Percentiles rank a stretch among this genome's conserved stretches.
Evolutionary conservation across 768 basidiomycete genomes (phyloP).

Genomic region (Termitomyces heimii): DNA sequence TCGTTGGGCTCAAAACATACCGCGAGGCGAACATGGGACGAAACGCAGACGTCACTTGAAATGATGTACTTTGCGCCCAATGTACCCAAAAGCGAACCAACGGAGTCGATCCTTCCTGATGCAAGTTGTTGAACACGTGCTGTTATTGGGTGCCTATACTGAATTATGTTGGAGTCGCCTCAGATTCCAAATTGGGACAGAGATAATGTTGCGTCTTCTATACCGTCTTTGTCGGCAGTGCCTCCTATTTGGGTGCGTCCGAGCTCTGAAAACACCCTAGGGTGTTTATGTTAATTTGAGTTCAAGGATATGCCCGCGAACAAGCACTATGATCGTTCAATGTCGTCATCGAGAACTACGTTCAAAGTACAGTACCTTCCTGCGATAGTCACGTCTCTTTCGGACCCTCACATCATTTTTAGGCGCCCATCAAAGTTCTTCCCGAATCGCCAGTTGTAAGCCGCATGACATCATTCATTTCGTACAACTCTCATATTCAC

Average conservation of each 20-base stretch:
- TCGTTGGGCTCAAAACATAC: background rate
- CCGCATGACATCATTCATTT: background rate
- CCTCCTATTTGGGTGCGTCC: background rate
- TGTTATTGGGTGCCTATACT: background rate
- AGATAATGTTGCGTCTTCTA: conserved; percentile 3
- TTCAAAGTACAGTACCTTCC: conserved; percentile 2
- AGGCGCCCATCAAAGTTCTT: conserved; percentile 5
- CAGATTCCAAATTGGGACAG: background rate
- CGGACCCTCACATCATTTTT: background rate
- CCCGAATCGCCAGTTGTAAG: conserved; percentile 6
- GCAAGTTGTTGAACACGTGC: conserved; percentile 12
- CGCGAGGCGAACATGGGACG: background rate
- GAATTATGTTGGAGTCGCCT: background rate
- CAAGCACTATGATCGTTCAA: background rate
- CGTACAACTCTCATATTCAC: background rate
- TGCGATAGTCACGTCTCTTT: background rate
- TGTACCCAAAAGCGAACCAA: conserved; percentile 14
- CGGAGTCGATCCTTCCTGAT: conserved; percentile 8
- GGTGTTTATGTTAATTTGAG: background rate
- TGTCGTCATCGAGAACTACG: conserved; percentile 6
- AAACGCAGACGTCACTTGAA: conserved; percentile 8
- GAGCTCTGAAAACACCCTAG: background rate
- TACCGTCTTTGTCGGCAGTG: background rate
- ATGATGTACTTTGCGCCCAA: conserved; percentile 6
- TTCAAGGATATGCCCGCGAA: background rate